These are phyloP conservation scores for Rubroboletus pulcherrimus DNA, from an alignment of 768 basidiomycete species.

Conservation along the genomic window DNA sequence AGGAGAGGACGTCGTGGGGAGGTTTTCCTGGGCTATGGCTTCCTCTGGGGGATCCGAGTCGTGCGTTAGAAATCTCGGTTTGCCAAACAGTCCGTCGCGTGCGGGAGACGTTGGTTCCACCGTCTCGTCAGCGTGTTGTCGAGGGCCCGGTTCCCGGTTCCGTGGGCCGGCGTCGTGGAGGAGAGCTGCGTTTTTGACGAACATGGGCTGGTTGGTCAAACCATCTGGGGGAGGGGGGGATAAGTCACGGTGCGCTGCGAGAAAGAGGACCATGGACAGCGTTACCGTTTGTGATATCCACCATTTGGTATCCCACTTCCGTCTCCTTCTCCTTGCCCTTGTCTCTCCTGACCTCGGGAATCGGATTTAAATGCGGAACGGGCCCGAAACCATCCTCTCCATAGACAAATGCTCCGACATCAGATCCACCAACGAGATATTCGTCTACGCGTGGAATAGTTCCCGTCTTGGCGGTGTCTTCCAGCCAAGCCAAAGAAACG, in stretches of 20 bases:
- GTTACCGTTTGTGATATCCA: slow-evolving; percentile 39
- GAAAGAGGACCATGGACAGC: neutral
- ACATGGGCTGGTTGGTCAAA: slow-evolving; percentile 8
- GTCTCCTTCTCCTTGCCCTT: slow-evolving; percentile 36
- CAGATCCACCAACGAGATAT: slow-evolving; percentile 31
- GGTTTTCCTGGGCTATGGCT: neutral
- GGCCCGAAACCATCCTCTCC: slow-evolving; percentile 26
- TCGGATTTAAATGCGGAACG: neutral
- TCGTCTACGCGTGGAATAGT: slow-evolving; percentile 36
- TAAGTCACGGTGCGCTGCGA: neutral
- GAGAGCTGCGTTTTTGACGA: slow-evolving; percentile 19
- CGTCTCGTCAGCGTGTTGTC: neutral
- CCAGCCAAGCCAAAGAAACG: slow-evolving; percentile 70
- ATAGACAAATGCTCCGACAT: slow-evolving; percentile 39
- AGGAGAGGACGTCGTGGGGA: slow-evolving; percentile 13
- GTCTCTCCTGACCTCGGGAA: slow-evolving; percentile 8
- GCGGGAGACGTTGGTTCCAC: neutral
- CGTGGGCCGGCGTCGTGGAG: slow-evolving; percentile 16
- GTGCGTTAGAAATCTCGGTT: slow-evolving; percentile 32
- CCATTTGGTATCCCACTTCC: slow-evolving; percentile 27
- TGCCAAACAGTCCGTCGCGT: slow-evolving; percentile 27
- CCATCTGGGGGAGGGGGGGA: slow-evolving; percentile 2
- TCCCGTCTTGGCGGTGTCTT: slow-evolving; percentile 52
- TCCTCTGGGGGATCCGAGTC: slow-evolving; percentile 20
- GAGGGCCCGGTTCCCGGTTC: neutral